Percentiles rank a stretch among this genome's conserved stretches.
Conservation (phyloP, 176 grass and related monocot genomes). For the Elymus sibiricus region DNA sequence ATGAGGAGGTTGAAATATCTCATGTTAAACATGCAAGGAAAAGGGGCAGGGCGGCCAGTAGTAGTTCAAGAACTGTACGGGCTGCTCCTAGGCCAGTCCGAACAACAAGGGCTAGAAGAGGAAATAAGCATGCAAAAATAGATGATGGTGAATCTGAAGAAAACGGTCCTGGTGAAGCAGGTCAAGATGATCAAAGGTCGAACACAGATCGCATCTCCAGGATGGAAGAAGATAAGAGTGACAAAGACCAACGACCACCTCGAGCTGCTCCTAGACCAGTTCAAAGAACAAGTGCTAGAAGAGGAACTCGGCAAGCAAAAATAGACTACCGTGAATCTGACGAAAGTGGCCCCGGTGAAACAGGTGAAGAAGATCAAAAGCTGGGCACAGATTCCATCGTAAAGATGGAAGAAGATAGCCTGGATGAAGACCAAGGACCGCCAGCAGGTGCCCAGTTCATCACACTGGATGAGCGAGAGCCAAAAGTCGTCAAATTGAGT, state of each 20-base stretch:
- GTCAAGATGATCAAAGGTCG: slow-evolving; percentile 29
- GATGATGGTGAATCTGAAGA: slow-evolving; percentile 48
- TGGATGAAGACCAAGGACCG: slow-evolving; percentile 12
- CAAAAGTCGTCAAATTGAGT: neutral
- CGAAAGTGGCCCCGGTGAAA: slow-evolving; percentile 36
- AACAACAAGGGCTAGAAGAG: slow-evolving; percentile 58
- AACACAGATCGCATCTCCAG: slow-evolving; percentile 28
- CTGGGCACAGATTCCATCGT: neutral
- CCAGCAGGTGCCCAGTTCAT: slow-evolving; percentile 40
- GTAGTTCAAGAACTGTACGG: slow-evolving; percentile 37
- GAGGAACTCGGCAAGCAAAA: slow-evolving; percentile 47
- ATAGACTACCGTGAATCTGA: slow-evolving; percentile 45
- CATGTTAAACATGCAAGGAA: slow-evolving; percentile 50
- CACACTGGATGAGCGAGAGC: slow-evolving; percentile 29
- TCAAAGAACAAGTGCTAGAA: slow-evolving; percentile 38
- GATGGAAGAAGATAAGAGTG: slow-evolving; percentile 25
- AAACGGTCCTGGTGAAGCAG: slow-evolving; percentile 37
- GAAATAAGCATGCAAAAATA: slow-evolving; percentile 49
- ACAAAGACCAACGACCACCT: slow-evolving; percentile 19
- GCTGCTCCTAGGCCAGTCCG: slow-evolving; percentile 45
- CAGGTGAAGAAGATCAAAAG: slow-evolving; percentile 28
- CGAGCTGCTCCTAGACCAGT: slow-evolving; percentile 34
- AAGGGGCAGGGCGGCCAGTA: slow-evolving; percentile 39
- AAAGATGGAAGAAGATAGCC: slow-evolving; percentile 28
- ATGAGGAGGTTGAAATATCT: slow-evolving; percentile 11